Evolutionary conservation across 2,329 filamentous ascomycete genomes (phyloP), one percentile per base, ranked within the genome.

Genomic region (Aspergillus carbonarius): DNA sequence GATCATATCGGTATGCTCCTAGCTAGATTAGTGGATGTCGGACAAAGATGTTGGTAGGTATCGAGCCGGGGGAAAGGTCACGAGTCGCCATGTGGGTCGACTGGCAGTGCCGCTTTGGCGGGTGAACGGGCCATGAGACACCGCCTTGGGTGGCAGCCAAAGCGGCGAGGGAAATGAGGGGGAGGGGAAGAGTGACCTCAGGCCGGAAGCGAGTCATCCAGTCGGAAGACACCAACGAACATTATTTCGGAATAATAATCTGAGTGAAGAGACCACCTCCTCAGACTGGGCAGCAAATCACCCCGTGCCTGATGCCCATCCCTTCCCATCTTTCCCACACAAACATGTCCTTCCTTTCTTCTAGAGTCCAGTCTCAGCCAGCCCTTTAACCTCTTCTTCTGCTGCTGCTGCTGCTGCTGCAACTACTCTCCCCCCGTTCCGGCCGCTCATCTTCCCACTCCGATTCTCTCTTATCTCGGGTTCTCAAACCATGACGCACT

Each of bases 401-500:
- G 20, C 34, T 59, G n/a, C 30, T 40, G 12, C 15, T 54, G 8
- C 39, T 51, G 50, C 39, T 27, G 37, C 35, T 34, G 27, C 49
- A 54, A 39, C 40, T 51, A 48, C 18, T 50, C 46, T 30, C 27
- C 8, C 6, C 27, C 27, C 27, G 27, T 30, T 30, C 6, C 30
- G 48, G 44, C 47, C 60, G 34, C 53, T 57, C 39, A 44, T 25
- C 32, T 59, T 20, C 30, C 30, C 44, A 44, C 34, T 25, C 7
- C 37, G 17, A 58, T 44, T 50, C 17, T 42, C 47, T 48, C 59
- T 58, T 60, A 60, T 62, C 59, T 57, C 58, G 55, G 50, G 61
- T 55, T 17, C 18, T 42, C 67, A 63, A 73, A 73, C 63, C 63
- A 74, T 74, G 72, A 74, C 71, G 72, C 70, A 69, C 64, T 68